phyloP scores from a whole-genome alignment of 2,329 filamentous ascomycete genomes.

The Didymosphaeria variabile region DNA sequence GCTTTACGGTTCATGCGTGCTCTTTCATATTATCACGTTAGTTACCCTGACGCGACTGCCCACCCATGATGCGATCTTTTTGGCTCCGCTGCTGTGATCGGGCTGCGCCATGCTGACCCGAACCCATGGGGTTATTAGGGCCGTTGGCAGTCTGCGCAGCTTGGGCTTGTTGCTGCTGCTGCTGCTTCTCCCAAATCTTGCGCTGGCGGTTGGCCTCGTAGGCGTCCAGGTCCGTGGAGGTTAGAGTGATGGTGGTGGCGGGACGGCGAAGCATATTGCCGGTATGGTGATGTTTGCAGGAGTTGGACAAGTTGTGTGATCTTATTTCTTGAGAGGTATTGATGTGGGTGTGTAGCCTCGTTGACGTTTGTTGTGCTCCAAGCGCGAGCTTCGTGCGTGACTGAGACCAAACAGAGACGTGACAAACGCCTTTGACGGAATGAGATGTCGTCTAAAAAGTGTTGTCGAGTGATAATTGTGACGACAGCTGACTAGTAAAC shows the following conservation, averaged over 20 bases:
- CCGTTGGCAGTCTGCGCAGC: slow-evolving; percentile 30
- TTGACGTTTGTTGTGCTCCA: neutral
- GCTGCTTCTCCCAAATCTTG: slow-evolving; percentile 41
- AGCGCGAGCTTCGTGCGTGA: neutral
- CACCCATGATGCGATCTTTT: slow-evolving; percentile 46
- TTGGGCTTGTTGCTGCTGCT: slow-evolving; percentile 27
- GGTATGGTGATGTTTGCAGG: neutral
- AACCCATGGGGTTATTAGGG: slow-evolving; percentile 26
- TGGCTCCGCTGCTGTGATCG: slow-evolving; percentile 31
- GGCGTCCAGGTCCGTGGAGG: slow-evolving; percentile 73
- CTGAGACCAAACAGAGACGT: neutral
- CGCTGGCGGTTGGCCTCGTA: slow-evolving; percentile 70
- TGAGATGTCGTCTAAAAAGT: neutral
- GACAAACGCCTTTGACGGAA: neutral
- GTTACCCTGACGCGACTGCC: slow-evolving; percentile 20
- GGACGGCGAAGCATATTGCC: slow-evolving; percentile 70
- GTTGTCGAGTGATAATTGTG: neutral
- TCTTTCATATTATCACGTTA: slow-evolving; percentile 14
- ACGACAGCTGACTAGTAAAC: neutral
- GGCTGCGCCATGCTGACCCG: slow-evolving; percentile 14
- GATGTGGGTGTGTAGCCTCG: neutral
- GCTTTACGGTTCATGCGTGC: neutral
- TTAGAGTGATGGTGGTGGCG: slow-evolving; percentile 73
- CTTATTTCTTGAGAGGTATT: slow-evolving; percentile 1
- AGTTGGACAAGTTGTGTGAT: neutral